phyloP scores from a whole-genome alignment of 108 stramenopile genomes.

The Halocafeteria seosinensis region DNA sequence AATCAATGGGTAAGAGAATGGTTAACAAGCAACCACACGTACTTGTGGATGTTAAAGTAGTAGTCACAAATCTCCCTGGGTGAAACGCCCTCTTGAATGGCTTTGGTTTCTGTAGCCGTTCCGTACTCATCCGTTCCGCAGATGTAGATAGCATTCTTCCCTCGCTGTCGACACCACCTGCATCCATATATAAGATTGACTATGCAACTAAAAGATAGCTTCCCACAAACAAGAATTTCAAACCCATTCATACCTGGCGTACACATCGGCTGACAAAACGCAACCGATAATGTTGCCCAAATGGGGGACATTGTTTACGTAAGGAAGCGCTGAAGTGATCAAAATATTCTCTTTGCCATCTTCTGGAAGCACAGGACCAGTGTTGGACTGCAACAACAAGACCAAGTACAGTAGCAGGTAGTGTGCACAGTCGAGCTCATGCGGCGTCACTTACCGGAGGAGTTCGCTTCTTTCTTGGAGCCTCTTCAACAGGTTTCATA shows the following conservation, averaged over 20 bases:
- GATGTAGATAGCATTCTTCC: background rate
- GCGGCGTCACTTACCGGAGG: no score
- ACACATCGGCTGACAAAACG: conserved; percentile 1
- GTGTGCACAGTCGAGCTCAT: no score
- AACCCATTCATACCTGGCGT: background rate
- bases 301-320: conserved; percentile 5
- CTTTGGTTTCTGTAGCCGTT: background rate
- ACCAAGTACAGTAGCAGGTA: no score
- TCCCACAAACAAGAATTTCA: no score
- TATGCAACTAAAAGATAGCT: no score
- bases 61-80: background rate
- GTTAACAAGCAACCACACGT: no score
- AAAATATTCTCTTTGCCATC: background rate
- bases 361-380: background rate
- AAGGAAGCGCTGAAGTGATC: background rate
- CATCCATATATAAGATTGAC: background rate
- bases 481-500: no score
- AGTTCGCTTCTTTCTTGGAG: no score
- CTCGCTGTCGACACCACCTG: conserved; percentile 2
- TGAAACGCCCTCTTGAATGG: background rate
- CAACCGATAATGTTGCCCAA: conserved; percentile 3
- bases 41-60: no score
- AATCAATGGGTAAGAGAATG: no score
- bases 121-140: conserved; percentile 7
- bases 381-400: background rate